Evolutionary conservation across 1,284 basidiomycete species (phyloP).

Genomic region (Erythrobasidium hasegawianum): DNA sequence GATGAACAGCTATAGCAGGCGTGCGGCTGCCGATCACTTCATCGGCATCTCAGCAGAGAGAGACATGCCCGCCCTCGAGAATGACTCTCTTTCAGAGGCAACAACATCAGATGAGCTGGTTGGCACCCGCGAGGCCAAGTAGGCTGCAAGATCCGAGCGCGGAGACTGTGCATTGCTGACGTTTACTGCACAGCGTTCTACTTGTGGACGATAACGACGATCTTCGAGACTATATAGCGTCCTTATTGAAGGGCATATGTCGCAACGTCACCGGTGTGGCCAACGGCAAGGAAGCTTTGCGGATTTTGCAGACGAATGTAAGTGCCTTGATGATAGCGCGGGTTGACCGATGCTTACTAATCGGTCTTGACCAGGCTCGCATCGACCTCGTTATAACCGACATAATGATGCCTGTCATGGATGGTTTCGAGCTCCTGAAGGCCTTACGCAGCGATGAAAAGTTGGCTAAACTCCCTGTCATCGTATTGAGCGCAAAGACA

Average conservation of each 20-base stretch:
- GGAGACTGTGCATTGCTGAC: neutral
- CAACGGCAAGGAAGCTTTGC: constrained; percentile 12
- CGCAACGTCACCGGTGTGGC: constrained; percentile 13
- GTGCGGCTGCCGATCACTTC: constrained; percentile 21
- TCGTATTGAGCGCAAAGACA: constrained; percentile 44
- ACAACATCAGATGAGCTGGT: constrained; percentile 4
- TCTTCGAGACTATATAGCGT: constrained; percentile 17
- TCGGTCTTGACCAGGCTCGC: no score
- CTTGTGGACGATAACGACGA: constrained; percentile 28
- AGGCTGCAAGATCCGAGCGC: neutral
- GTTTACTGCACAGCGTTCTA: neutral
- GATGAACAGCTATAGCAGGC: neutral
- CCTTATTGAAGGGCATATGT: constrained; percentile 9
- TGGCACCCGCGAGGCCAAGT: constrained; percentile 15
- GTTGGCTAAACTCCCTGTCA: constrained; percentile 39
- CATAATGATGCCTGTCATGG: constrained; percentile 38
- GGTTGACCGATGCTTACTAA: no score
- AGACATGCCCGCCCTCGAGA: constrained; percentile 2
- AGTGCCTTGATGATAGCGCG: no score
- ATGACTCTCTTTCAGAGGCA: constrained; percentile 4
- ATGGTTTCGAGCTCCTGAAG: constrained; percentile 40
- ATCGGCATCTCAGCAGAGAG: neutral
- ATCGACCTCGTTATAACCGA: constrained; percentile 31
- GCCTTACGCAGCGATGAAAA: constrained; percentile 37
- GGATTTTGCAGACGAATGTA: constrained; percentile 21